Percentiles rank a stretch among this genome's conserved stretches.
Conservation (phyloP, 495 filamentous ascomycete species). For the Evansstolkia leycettana region DNA sequence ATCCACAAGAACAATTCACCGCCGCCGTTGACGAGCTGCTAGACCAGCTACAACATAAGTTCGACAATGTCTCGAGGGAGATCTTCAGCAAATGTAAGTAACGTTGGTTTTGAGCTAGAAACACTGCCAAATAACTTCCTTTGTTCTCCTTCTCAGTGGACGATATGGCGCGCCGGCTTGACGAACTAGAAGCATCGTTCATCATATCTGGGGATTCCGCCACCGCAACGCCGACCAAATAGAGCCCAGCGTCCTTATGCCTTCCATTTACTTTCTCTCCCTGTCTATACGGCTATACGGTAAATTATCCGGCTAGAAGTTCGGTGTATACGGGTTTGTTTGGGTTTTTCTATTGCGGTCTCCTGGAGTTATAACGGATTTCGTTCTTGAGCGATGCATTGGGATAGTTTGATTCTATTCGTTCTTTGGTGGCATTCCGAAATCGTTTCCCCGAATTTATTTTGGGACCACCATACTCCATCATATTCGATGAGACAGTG, state of each 20-base stretch:
- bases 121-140: too few species aligned
- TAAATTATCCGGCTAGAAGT: too few species aligned
- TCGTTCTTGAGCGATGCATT: background rate
- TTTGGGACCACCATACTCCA: too few species aligned
- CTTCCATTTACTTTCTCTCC: too few species aligned
- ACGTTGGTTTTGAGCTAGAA: background rate
- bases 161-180: slow-evolving; percentile 83
- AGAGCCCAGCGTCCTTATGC: background rate
- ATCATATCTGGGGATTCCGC: slow-evolving; percentile 9
- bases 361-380: too few species aligned
- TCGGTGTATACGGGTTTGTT: too few species aligned
- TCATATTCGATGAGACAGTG: too few species aligned
- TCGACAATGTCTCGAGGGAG: slow-evolving; percentile 65
- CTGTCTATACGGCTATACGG: too few species aligned
- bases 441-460: too few species aligned
- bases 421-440: too few species aligned
- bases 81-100: slow-evolving; percentile 77
- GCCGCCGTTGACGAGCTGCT: slow-evolving; percentile 76
- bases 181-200: slow-evolving; percentile 67
- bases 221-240: slow-evolving; percentile 11
- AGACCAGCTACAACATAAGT: slow-evolving; percentile 72
- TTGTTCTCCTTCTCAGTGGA: slow-evolving; percentile 59
- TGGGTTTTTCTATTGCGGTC: too few species aligned
- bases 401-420: too few species aligned
- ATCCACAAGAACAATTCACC: slow-evolving; percentile 50